phyloP scores from a whole-genome alignment of 2,329 filamentous ascomycete species.

The Coniella vitis region DNA sequence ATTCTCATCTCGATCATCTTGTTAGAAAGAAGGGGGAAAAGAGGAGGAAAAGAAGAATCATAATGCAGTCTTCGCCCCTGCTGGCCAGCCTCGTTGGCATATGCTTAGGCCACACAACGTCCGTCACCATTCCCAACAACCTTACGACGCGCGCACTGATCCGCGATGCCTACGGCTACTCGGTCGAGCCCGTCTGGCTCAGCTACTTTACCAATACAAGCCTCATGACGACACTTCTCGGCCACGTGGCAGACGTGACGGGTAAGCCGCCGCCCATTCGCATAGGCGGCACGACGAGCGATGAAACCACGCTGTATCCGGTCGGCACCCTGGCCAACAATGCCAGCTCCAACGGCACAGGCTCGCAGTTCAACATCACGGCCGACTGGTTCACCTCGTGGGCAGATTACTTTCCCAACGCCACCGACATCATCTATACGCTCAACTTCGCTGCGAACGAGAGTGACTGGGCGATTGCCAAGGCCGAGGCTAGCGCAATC shows the following conservation, averaged over 20 bases:
- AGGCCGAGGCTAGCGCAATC: slow-evolving; percentile 23
- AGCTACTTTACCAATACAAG: slow-evolving; percentile 24
- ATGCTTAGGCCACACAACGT: slow-evolving; percentile 6
- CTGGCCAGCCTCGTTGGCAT: neutral
- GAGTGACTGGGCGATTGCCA: slow-evolving; percentile 14
- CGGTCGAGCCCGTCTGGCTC: slow-evolving; percentile 29
- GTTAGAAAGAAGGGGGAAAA: neutral
- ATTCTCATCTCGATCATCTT: too few species aligned
- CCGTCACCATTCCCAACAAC: slow-evolving; percentile 20
- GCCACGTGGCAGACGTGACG: slow-evolving; percentile 22
- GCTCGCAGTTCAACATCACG: slow-evolving; percentile 26
- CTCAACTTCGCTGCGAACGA: slow-evolving; percentile 27
- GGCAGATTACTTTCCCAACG: slow-evolving; percentile 26
- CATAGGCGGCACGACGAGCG: slow-evolving; percentile 29
- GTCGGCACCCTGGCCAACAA: slow-evolving; percentile 20
- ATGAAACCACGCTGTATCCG: slow-evolving; percentile 25
- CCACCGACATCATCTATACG: slow-evolving; percentile 27
- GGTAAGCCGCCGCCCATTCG: slow-evolving; percentile 27
- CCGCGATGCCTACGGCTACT: slow-evolving; percentile 28
- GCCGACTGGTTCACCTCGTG: slow-evolving; percentile 26
- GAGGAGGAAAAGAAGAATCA: neutral
- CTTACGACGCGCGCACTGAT: slow-evolving; percentile 22
- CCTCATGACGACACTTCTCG: slow-evolving; percentile 22
- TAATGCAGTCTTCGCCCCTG: neutral
- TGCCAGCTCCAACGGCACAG: slow-evolving; percentile 20